A percentile compares a stretch with the other conserved stretches of the same genome.
phyloP scores from a whole-genome alignment of 2,329 filamentous ascomycete genomes.

The Chaetomiaceae sp. region DNA sequence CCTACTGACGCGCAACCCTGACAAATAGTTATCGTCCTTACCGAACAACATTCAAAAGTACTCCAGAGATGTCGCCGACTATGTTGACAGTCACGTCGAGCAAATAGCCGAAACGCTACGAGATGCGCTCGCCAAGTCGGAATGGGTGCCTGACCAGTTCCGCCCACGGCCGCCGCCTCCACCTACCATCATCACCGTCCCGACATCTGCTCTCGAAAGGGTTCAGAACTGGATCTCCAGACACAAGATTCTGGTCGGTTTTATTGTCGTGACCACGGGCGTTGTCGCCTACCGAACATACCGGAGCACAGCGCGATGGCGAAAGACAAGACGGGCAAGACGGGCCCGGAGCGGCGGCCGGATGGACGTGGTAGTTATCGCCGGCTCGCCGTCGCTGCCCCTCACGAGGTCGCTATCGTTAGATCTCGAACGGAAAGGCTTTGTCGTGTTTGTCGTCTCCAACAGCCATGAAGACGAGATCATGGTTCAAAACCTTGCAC shows the following conservation, averaged over 20 bases:
- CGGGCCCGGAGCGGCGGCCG: constrained; percentile 78
- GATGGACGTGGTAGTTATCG: constrained; percentile 81
- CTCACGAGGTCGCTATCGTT: constrained; percentile 77
- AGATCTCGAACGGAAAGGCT: constrained; percentile 86
- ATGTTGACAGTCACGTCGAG: constrained; percentile 78
- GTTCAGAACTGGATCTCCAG: constrained; percentile 66
- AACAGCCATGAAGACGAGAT: constrained; percentile 81
- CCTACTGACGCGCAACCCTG: not conserved
- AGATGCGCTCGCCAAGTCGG: constrained; percentile 60
- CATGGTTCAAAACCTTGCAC: constrained; percentile 68
- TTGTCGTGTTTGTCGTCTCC: constrained; percentile 88
- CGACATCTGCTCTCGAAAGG: constrained; percentile 43
- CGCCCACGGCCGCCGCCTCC: constrained; percentile 53
- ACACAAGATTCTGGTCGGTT: constrained; percentile 70
- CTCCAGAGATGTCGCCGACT: constrained; percentile 69
- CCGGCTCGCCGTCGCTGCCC: constrained; percentile 80
- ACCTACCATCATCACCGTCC: constrained; percentile 33
- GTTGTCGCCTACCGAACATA: constrained; percentile 55
- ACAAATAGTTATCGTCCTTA: constrained; percentile 47
- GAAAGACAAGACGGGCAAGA: constrained; percentile 68
- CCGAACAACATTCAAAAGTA: constrained; percentile 65
- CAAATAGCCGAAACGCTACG: constrained; percentile 66
- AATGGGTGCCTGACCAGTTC: constrained; percentile 69
- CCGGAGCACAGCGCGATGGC: constrained; percentile 50
- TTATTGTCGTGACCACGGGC: constrained; percentile 65